Percentiles rank a stretch among this genome's conserved stretches.
Evolutionary conservation across 148 eudicot genomes (phyloP).

Genomic region (Beta vulgaris): DNA sequence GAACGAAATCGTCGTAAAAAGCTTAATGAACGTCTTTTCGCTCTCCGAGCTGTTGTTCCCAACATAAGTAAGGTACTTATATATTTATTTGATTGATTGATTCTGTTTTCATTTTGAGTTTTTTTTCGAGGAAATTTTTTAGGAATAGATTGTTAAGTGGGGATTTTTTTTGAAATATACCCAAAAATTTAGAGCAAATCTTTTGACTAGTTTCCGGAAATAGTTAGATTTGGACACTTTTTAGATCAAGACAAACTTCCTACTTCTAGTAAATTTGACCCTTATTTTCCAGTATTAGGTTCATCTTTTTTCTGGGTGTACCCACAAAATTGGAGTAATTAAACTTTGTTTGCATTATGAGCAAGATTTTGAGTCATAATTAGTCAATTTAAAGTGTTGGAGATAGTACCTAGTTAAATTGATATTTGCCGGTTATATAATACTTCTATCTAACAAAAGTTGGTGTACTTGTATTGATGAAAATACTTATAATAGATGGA

Average conservation of each 20-base stretch:
- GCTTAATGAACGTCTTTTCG: conserved; percentile 82
- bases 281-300: too few species aligned
- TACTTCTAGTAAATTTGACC: background rate
- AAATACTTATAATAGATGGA: conserved; percentile 55
- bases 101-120: background rate
- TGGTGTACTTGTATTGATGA: too few species aligned
- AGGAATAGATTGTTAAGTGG: too few species aligned
- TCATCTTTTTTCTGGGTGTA: background rate
- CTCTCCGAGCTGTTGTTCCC: conserved; percentile 81
- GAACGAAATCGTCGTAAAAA: conserved; percentile 78
- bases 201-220: background rate
- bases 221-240: background rate
- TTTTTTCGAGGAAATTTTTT: too few species aligned
- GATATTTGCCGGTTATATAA: too few species aligned
- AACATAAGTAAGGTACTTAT: conserved; percentile 84
- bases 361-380: too few species aligned
- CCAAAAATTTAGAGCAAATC: too few species aligned
- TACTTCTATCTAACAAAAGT: too few species aligned
- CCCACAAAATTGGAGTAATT: background rate
- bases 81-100: background rate
- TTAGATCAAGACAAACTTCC: background rate
- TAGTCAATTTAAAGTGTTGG: too few species aligned
- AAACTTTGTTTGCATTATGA: background rate
- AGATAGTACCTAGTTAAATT: too few species aligned
- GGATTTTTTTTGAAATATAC: too few species aligned